Conservation (phyloP, 163 green algal species). For the Chloromonas sp. region DNA sequence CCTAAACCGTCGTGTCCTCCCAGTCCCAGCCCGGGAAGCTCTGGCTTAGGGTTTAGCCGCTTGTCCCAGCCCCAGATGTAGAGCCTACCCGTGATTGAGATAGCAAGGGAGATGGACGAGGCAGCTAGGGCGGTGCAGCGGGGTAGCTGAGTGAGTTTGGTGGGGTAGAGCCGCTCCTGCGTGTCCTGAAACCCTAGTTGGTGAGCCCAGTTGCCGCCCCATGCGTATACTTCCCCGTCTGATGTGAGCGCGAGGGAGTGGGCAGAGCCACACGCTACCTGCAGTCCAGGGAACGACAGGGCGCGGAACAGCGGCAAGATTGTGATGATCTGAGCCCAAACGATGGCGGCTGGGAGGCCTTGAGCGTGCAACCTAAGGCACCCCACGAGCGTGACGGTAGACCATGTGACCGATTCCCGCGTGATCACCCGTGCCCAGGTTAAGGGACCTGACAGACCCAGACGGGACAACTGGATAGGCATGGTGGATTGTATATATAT, state of each 20-base stretch:
- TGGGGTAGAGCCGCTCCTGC: constrained; percentile 12
- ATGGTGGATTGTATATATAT: no score
- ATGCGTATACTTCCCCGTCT: constrained; percentile 32
- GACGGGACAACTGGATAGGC: no score
- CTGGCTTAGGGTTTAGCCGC: constrained; percentile 21
- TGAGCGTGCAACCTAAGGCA: no score
- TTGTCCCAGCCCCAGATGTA: constrained; percentile 35
- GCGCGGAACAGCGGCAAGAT: no score
- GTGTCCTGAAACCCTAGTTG: constrained; percentile 21
- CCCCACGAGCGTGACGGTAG: no score
- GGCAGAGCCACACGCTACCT: constrained; percentile 23
- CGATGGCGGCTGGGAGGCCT: no score
- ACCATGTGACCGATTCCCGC: no score
- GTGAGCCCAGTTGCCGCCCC: constrained; percentile 24
- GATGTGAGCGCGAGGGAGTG: constrained; percentile 32
- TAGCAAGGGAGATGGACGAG: constrained; percentile 24
- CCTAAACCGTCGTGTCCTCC: not conserved
- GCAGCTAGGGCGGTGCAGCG: constrained; percentile 21
- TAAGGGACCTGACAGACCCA: no score
- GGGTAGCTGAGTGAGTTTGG: constrained; percentile 21
- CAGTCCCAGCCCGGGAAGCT: not conserved
- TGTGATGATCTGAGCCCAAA: no score
- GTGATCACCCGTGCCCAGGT: no score
- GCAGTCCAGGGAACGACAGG: not conserved
- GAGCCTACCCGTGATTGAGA: constrained; percentile 23